A percentile compares a stretch with the other conserved stretches of the same genome.
These are phyloP conservation scores for Trichoderma brevicompactum DNA, from an alignment of 2,329 filamentous ascomycete genomes.

Conservation along the genomic window DNA sequence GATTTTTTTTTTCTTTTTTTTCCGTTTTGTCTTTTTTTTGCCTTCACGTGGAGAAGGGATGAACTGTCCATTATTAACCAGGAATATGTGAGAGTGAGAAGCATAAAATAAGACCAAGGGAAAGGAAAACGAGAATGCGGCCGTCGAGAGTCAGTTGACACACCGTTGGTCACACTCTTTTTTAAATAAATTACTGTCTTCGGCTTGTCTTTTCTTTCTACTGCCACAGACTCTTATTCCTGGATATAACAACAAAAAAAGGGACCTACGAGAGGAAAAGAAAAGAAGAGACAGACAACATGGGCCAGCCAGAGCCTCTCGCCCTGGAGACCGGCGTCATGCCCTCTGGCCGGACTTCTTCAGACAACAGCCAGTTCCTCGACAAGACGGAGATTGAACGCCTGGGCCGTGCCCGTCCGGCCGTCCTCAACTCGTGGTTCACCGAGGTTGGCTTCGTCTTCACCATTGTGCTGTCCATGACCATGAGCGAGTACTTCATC, in stretches of 20 bases:
- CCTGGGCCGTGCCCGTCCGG: slow-evolving; percentile 65
- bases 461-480: slow-evolving; percentile 65
- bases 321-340: slow-evolving; percentile 3
- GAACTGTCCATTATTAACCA: neutral
- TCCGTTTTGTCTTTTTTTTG: neutral
- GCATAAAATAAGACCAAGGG: neutral
- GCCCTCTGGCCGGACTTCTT: slow-evolving; percentile 13
- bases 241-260: neutral
- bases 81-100: neutral
- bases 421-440: slow-evolving; percentile 55
- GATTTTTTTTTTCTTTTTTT: slow-evolving; percentile 14
- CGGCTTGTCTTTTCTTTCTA: no score
- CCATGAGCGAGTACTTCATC: slow-evolving; percentile 73
- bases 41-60: neutral
- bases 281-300: neutral
- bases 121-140: neutral
- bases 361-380: slow-evolving; percentile 10
- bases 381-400: slow-evolving; percentile 55
- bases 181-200: no score
- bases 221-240: neutral
- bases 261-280: neutral
- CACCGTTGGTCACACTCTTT: no score
- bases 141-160: neutral
- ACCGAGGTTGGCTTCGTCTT: slow-evolving; percentile 67
- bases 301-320: slow-evolving; percentile 18